Evolutionary conservation across 495 filamentous ascomycete species (phyloP).

Genomic region (Amniculicola lignicola): DNA sequence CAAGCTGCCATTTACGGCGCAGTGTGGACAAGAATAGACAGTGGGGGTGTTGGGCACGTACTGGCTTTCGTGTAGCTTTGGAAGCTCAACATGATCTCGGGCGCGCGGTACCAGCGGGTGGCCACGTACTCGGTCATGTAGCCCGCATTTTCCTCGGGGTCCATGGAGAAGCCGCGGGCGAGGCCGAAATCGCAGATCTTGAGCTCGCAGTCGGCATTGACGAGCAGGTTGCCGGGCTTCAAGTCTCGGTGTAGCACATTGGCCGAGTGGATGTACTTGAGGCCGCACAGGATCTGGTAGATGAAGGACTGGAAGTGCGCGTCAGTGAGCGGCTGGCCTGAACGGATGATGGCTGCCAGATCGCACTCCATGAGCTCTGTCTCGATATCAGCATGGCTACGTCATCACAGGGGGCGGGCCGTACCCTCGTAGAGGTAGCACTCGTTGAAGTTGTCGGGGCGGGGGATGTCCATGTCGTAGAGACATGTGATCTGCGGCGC

Average conservation of each 20-base stretch:
- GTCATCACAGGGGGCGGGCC: neutral
- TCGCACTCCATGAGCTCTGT: constrained; percentile 99
- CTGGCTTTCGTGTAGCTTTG: constrained; percentile 99
- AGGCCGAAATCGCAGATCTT: constrained; percentile 99
- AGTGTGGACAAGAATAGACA: too few species aligned
- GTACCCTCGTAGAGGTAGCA: constrained; percentile 97
- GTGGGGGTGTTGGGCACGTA: constrained; percentile 24
- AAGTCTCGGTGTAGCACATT: constrained; percentile 97
- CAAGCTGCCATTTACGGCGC: too few species aligned
- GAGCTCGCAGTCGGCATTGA: constrained; percentile 98
- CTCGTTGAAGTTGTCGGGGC: constrained; percentile 98
- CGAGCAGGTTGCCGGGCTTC: constrained; percentile 92
- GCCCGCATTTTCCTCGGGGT: constrained; percentile 93
- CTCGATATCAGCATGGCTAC: constrained; percentile 22
- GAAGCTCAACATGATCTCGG: constrained; percentile 99
- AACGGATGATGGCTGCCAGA: constrained; percentile 94
- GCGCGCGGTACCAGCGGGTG: constrained; percentile 97
- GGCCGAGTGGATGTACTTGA: constrained; percentile 99
- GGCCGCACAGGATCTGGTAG: constrained; percentile 95
- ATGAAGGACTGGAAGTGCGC: constrained; percentile 99
- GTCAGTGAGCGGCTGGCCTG: constrained; percentile 95
- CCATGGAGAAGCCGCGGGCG: constrained; percentile 82
- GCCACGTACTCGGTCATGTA: constrained; percentile 99
- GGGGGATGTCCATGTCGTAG: constrained; percentile 99
- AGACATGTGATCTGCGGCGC: constrained; percentile 83